These are phyloP conservation scores for Pholiota microspora DNA, from an alignment of 768 basidiomycete species.

Conservation along the genomic window DNA sequence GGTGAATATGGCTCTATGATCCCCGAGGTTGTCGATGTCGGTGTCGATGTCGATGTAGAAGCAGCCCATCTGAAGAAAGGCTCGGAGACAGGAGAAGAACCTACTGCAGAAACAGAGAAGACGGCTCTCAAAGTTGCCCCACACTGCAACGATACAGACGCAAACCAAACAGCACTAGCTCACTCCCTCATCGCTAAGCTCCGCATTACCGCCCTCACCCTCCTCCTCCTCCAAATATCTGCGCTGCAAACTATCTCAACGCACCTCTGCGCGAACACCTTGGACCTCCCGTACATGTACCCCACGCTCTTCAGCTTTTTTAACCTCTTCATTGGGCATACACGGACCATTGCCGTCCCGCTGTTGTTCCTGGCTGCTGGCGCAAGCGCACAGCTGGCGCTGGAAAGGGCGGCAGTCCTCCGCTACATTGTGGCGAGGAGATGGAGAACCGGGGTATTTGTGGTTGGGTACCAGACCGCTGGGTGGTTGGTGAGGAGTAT, in stretches of 20 bases:
- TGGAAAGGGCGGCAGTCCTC: not conserved
- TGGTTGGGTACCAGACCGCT: not conserved
- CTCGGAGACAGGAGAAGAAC: too few relatives aligned
- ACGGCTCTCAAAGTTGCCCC: too few relatives aligned
- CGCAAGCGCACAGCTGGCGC: not conserved
- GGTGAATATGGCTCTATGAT: too few relatives aligned
- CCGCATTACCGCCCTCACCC: not conserved
- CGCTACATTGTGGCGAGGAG: not conserved
- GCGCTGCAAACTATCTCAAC: not conserved
- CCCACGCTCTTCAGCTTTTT: not conserved
- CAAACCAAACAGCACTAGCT: too few relatives aligned
- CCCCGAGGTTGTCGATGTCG: too few relatives aligned
- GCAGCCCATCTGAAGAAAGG: too few relatives aligned
- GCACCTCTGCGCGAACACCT: not conserved
- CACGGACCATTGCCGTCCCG: not conserved
- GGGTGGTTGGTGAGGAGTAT: not conserved
- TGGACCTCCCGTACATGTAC: too few relatives aligned
- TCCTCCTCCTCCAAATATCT: not conserved
- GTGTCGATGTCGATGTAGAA: too few relatives aligned
- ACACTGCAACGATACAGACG: too few relatives aligned
- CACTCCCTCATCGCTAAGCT: not conserved
- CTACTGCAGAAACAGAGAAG: too few relatives aligned
- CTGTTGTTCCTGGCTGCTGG: not conserved
- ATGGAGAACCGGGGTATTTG: not conserved
- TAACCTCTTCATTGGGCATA: not conserved